Percentiles rank a stretch among this genome's conserved stretches.
phyloP scores from a whole-genome alignment of 225 moss, liverwort and hornwort species.

The Neckera pumila region DNA sequence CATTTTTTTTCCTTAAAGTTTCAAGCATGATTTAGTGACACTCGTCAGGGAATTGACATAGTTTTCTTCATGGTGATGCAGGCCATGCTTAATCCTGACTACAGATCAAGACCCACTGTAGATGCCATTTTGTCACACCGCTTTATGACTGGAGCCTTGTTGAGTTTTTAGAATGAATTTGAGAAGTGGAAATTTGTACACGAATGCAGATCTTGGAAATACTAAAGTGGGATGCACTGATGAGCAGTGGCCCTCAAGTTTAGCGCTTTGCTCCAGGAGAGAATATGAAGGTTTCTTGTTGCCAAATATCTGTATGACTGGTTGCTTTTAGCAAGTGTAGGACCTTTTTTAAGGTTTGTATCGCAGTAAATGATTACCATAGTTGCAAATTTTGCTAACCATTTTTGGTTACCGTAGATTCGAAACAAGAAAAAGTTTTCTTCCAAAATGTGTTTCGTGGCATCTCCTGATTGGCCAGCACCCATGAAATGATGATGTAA shows the following conservation, averaged over 20 bases:
- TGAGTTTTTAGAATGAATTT: slow-evolving; percentile 1
- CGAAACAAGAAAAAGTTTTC: too few relatives aligned
- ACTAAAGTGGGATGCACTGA: background rate
- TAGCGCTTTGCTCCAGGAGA: background rate
- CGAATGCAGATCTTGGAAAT: background rate
- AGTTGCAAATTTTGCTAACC: background rate
- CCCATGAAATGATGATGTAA: background rate
- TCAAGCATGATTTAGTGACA: background rate
- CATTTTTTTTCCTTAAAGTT: background rate
- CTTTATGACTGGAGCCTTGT: slow-evolving; percentile 71
- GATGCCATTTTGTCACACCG: slow-evolving; percentile 79
- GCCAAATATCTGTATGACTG: background rate
- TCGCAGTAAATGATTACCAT: background rate
- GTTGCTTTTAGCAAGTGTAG: background rate
- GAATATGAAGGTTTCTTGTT: background rate
- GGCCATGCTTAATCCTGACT: slow-evolving; percentile 92
- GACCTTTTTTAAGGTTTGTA: background rate
- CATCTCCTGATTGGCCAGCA: background rate
- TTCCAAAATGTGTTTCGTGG: background rate
- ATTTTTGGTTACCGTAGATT: background rate
- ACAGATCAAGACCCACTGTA: slow-evolving; percentile 68
- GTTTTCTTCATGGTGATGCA: slow-evolving; percentile 7
- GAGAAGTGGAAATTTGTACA: background rate
- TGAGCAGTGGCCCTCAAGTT: background rate
- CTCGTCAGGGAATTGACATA: background rate